Conservation (phyloP, 2,329 filamentous ascomycete genomes). For the Metarhizium rileyi region DNA sequence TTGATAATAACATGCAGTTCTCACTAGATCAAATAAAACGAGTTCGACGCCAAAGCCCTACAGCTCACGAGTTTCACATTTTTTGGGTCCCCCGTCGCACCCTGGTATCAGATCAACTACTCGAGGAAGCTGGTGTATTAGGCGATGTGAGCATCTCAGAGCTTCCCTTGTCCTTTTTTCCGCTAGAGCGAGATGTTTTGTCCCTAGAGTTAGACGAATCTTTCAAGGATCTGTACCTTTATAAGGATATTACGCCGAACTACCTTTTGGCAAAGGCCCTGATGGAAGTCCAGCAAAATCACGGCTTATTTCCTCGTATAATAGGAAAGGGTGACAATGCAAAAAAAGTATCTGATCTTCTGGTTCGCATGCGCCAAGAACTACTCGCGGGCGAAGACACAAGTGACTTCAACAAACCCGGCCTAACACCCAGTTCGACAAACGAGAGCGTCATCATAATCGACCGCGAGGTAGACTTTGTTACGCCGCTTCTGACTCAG, state of each 20-base stretch:
- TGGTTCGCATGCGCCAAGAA: conserved; percentile 88
- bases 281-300: conserved; percentile 85
- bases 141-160: conserved; percentile 87
- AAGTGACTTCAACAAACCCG: conserved; percentile 49
- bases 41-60: conserved; percentile 76
- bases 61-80: conserved; percentile 91
- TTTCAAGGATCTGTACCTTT: conserved; percentile 78
- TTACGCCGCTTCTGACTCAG: conserved; percentile 85
- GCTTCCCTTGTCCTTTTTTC: conserved; percentile 81
- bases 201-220: conserved; percentile 84
- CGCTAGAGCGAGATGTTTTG: conserved; percentile 80
- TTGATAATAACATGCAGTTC: conserved; percentile 23
- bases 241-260: conserved; percentile 83
- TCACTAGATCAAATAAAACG: conserved; percentile 76
- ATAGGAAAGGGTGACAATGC: conserved; percentile 94
- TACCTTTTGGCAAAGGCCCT: conserved; percentile 83
- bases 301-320: conserved; percentile 90
- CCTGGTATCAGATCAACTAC: conserved; percentile 77
- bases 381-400: conserved; percentile 69
- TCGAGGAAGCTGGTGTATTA: conserved; percentile 87
- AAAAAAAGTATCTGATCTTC: conserved; percentile 74
- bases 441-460: conserved; percentile 91
- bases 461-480: conserved; percentile 89
- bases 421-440: conserved; percentile 73
- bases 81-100: conserved; percentile 94